phyloP scores from a whole-genome alignment of 352 stramenopile genomes.

The Phytophthora capsici region DNA sequence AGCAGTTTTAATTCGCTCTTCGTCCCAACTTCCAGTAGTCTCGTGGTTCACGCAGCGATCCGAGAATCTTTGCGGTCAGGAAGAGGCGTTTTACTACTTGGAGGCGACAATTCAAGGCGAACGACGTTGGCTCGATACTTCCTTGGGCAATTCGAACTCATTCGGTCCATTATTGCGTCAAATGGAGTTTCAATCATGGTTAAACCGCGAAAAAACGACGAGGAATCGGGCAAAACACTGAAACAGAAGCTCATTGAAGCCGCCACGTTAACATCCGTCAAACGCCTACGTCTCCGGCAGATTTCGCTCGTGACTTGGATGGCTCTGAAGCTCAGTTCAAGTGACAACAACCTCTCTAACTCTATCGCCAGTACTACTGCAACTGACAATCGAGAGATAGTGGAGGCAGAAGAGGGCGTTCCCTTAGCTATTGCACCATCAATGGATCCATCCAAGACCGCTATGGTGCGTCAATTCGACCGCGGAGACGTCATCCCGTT shows the following conservation, averaged over 20 bases:
- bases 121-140: constrained; percentile 52
- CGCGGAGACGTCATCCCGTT: constrained; percentile 51
- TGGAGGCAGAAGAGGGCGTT: constrained; percentile 22
- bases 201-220: neutral
- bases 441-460: constrained; percentile 1
- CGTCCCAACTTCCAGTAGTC: constrained; percentile 47
- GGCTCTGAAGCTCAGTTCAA: constrained; percentile 26
- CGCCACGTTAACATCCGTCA: constrained; percentile 41
- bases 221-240: constrained; percentile 1
- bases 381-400: neutral
- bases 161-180: constrained; percentile 22
- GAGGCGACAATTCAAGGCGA: constrained; percentile 29
- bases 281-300: constrained; percentile 54
- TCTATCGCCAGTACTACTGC: neutral
- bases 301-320: constrained; percentile 49
- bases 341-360: neutral
- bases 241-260: constrained; percentile 18
- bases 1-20: constrained; percentile 36
- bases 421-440: constrained; percentile 22
- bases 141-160: constrained; percentile 34
- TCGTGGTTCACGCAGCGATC: constrained; percentile 49
- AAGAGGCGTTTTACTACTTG: constrained; percentile 43
- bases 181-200: constrained; percentile 4
- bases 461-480: constrained; percentile 39
- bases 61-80: constrained; percentile 50